Base-by-base conservation (phyloP, 768 basidiomycete species). In the Boletus pseudo-olivaceus region DNA sequence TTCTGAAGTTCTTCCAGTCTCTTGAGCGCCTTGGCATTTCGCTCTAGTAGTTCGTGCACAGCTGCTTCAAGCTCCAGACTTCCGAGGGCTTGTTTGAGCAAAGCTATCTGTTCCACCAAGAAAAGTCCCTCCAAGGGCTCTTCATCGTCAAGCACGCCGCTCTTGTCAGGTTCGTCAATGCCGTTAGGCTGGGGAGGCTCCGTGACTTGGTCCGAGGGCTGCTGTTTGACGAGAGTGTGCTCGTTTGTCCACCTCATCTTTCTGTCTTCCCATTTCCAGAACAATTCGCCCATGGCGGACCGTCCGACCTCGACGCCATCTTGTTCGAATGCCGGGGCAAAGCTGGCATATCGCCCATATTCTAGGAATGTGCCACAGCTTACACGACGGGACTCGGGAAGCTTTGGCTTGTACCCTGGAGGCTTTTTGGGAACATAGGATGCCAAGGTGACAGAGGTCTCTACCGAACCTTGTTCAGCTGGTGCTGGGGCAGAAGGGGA, bases 271-370 rank as follows among this genome's bases (percentile, higher is more conserved):
- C 77, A 77, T 56, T 74, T 74, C 67, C 76, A 83, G 27, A 84
- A 68, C 11, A 83, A 69, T 65, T 88, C 81, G 14, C 82, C 84
- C 52, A 92, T 75, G 47, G 79, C 75, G 2, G 73, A 68, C 51
- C 82, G 76, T 4, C 89, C 89, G 7, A 91, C 72, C 62, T 88
- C 81, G 46, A 81, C 78, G n/a, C 84, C 84, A 54, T 88, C 85
- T 58, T 89, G 86, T 55, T 90, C 87, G 66, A 88, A 92, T 10
- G 77, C 73, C 1, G 90, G 90, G 0, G 90, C 90, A 69, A 93
- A 93, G 63, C 81, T 85, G 7, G 88, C 72, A 62, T 77, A 87
- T 12, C 78, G 76, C 0, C 90, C 91, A 62, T 93, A 93, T 68
- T 93, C 87, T 7, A 93, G 74, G 65, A 92, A 92, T 0, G 76